phyloP scores from a whole-genome alignment of 495 filamentous ascomycete species.

The Lasiosphaeriaceae sp. region DNA sequence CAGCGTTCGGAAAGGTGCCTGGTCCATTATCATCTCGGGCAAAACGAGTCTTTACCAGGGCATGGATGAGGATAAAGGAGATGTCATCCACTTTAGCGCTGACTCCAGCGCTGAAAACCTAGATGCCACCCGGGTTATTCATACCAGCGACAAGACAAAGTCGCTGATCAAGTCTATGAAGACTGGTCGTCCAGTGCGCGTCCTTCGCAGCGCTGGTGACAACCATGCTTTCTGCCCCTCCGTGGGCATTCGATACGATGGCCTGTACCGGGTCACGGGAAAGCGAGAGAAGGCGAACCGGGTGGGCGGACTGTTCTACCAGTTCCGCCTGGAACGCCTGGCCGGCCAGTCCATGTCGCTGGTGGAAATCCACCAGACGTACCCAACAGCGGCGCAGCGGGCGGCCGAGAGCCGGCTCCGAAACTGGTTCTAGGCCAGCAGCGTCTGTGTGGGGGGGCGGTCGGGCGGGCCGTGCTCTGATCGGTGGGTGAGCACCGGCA shows the following conservation, averaged over 20 bases:
- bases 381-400: too few species aligned
- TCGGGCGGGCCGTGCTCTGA: too few species aligned
- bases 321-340: constrained; percentile 40
- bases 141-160: constrained; percentile 28
- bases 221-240: constrained; percentile 25
- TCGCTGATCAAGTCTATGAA: constrained; percentile 30
- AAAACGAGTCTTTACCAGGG: constrained; percentile 37
- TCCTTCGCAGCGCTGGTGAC: constrained; percentile 36
- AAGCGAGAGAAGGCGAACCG: constrained; percentile 5
- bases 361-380: not conserved
- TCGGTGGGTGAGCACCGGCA: too few species aligned
- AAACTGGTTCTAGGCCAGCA: too few species aligned
- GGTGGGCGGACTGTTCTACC: constrained; percentile 31
- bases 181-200: constrained; percentile 36
- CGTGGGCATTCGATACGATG: constrained; percentile 50
- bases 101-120: constrained; percentile 31
- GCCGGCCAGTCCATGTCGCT: constrained; percentile 23
- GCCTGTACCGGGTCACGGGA: constrained; percentile 42
- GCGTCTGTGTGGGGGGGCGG: too few species aligned
- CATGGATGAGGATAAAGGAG: constrained; percentile 42
- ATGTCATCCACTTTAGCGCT: constrained; percentile 45
- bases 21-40: constrained; percentile 40
- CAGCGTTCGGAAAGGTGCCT: constrained; percentile 32
- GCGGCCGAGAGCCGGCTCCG: too few species aligned
- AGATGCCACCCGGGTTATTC: constrained; percentile 11